Evolutionary conservation across 2,329 filamentous ascomycete genomes (phyloP).

Genomic region (Tolypocladium ovalisporum): DNA sequence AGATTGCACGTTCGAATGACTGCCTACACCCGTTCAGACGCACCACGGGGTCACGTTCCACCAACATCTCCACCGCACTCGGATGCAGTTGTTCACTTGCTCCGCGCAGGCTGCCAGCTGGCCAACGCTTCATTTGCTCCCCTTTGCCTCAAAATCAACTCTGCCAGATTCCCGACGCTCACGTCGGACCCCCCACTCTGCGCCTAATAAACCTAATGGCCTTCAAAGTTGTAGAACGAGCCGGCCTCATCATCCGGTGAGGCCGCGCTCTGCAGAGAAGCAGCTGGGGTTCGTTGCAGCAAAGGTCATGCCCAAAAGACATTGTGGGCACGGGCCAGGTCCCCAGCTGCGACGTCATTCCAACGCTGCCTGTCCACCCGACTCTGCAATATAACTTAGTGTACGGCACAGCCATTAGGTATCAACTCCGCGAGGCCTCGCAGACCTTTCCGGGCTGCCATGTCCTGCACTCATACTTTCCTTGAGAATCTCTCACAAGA

Average conservation of each 20-base stretch:
- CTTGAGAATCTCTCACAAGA: slow-evolving; percentile 5
- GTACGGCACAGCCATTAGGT: background rate
- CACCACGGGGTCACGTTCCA: background rate
- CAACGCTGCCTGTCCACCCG: background rate
- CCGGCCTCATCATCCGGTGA: background rate
- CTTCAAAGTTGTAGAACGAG: background rate
- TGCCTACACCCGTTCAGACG: background rate
- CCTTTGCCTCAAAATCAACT: background rate
- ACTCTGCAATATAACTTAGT: background rate
- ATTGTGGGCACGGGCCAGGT: background rate
- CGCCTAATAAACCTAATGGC: background rate
- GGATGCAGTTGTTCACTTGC: background rate
- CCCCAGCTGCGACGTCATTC: background rate
- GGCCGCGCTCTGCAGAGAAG: background rate
- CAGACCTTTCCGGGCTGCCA: background rate
- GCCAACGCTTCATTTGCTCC: background rate
- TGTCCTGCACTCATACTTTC: background rate
- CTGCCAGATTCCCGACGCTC: too few species aligned
- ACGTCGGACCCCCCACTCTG: background rate
- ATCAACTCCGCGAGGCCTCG: background rate
- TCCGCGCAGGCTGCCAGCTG: background rate
- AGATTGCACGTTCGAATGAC: background rate
- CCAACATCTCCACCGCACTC: background rate
- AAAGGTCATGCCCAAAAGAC: background rate
- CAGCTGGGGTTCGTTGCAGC: background rate